Percentiles rank a stretch among this genome's conserved stretches.
Conservation (phyloP, 148 eudicot genomes). For the Persicaria tinctoria region DNA sequence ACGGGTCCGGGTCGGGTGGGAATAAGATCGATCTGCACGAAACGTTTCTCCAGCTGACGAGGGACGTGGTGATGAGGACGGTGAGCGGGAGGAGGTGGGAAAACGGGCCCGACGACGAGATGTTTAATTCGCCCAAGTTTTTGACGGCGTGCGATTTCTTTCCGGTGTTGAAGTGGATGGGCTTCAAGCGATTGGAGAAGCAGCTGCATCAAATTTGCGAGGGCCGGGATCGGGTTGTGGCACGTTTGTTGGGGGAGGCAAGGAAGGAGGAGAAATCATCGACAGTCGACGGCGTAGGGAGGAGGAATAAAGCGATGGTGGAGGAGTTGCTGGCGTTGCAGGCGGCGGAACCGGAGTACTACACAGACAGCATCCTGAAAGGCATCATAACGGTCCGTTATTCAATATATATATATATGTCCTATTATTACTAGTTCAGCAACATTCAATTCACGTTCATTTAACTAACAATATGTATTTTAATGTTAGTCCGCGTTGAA, state of each 20-base stretch:
- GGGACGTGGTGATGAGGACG: slow-evolving; percentile 35
- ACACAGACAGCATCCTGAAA: slow-evolving; percentile 21
- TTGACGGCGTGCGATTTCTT: slow-evolving; percentile 12
- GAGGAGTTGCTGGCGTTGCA: slow-evolving; percentile 24
- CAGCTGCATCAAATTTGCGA: not conserved
- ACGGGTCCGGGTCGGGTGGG: not conserved
- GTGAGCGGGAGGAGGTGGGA: slow-evolving; percentile 24
- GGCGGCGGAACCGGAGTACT: slow-evolving; percentile 20
- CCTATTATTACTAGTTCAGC: too few species aligned
- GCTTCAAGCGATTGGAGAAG: slow-evolving; percentile 12
- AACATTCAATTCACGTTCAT: too few species aligned
- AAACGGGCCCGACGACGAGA: not conserved
- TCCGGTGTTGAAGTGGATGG: slow-evolving; percentile 17
- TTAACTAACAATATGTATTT: too few species aligned
- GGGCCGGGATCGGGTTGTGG: slow-evolving; percentile 18
- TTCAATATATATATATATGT: not conserved
- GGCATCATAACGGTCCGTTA: slow-evolving; percentile 23
- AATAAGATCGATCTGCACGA: slow-evolving; percentile 19
- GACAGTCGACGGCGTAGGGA: not conserved
- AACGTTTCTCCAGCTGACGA: slow-evolving; percentile 21
- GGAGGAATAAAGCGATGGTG: slow-evolving; percentile 19
- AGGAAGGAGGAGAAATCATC: not conserved
- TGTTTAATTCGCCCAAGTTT: not conserved
- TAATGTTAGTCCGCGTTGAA: too few species aligned
- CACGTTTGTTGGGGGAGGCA: slow-evolving; percentile 22